Evolutionary conservation across 805 yeast species (phyloP).

Genomic region (Wickerhamomyces xylosicus): DNA sequence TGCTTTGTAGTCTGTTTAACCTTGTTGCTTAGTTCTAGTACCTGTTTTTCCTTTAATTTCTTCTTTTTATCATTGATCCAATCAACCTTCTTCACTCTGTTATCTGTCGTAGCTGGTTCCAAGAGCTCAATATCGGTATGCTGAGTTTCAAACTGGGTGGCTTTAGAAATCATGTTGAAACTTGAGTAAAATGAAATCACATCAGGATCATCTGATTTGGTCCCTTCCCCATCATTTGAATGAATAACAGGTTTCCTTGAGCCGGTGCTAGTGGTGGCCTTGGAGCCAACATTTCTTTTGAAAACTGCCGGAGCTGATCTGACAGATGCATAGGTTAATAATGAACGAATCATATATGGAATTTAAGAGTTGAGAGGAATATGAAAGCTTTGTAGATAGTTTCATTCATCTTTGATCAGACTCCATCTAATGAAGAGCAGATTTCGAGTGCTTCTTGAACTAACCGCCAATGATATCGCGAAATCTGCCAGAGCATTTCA

Average conservation of each 20-base stretch:
- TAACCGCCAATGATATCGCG: too few species aligned
- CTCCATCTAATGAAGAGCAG: too few species aligned
- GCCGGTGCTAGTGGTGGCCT: too few species aligned
- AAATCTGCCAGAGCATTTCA: too few species aligned
- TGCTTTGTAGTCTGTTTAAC: too few species aligned
- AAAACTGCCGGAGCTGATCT: neutral
- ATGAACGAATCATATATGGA: too few species aligned
- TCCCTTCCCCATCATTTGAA: neutral
- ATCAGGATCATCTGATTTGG: neutral
- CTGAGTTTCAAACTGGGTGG: constrained; percentile 5
- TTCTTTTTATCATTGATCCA: constrained; percentile 6
- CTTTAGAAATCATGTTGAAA: constrained; percentile 7
- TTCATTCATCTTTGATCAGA: too few species aligned
- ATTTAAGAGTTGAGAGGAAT: too few species aligned
- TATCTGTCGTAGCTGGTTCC: constrained; percentile 8
- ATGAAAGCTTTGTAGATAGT: too few species aligned
- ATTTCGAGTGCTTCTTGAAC: too few species aligned
- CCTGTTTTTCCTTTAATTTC: neutral
- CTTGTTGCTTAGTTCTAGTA: too few species aligned
- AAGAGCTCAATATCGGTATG: constrained; percentile 8
- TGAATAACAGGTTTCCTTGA: neutral
- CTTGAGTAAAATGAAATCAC: constrained; percentile 1
- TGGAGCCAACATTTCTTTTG: neutral
- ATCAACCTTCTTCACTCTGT: constrained; percentile 5
- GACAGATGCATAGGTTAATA: too few species aligned